A percentile compares a stretch with the other conserved stretches of the same genome.
phyloP scores from a whole-genome alignment of 2,329 filamentous ascomycete genomes.

The Arthrobotrys pseudoclavata region DNA sequence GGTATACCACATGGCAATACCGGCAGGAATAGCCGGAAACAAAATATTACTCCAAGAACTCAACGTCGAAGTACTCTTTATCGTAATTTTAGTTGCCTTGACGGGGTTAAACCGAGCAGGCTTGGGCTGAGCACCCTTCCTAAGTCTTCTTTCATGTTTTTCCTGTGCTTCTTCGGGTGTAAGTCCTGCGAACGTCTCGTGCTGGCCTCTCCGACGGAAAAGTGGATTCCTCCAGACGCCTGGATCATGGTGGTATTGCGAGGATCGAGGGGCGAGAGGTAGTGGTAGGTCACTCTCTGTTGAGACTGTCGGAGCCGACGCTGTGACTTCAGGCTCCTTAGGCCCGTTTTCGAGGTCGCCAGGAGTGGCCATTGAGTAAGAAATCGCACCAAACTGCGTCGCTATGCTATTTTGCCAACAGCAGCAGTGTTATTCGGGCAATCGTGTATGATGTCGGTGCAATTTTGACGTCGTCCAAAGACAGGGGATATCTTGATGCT shows the following conservation, averaged over 20 bases:
- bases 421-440: not conserved
- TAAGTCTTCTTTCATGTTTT: constrained; percentile 35
- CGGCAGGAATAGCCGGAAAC: constrained; percentile 47
- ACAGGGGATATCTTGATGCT: not conserved
- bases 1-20: constrained; percentile 46
- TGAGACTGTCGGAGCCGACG: not conserved
- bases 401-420: not conserved
- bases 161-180: constrained; percentile 35
- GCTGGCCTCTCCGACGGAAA: constrained; percentile 41
- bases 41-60: constrained; percentile 52
- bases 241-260: constrained; percentile 13
- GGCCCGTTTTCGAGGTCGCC: constrained; percentile 49
- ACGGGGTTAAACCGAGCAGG: constrained; percentile 42
- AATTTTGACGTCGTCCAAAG: constrained; percentile 13
- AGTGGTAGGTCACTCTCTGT: constrained; percentile 6
- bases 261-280: too few species aligned
- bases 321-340: constrained; percentile 2
- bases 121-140: constrained; percentile 30
- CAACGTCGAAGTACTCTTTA: constrained; percentile 46
- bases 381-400: not conserved
- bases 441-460: not conserved
- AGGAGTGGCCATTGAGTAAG: constrained; percentile 27
- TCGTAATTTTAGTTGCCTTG: constrained; percentile 44
- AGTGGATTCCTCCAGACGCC: constrained; percentile 45
- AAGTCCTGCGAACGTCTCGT: constrained; percentile 38